Conservation (phyloP, 1,284 basidiomycete genomes). For the Sanghuangporus sanghuang region DNA sequence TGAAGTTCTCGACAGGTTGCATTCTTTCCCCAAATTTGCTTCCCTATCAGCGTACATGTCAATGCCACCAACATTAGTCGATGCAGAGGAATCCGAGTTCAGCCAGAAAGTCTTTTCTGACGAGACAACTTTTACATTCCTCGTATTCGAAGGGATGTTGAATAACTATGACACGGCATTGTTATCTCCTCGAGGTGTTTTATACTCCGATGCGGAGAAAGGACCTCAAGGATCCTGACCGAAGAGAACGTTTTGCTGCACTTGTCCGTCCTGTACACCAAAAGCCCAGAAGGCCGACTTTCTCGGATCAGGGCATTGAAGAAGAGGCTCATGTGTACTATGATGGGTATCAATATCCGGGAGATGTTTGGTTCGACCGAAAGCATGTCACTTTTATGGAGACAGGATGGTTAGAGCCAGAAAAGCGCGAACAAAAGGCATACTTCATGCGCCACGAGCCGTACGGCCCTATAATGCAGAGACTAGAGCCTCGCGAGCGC, state of each 20-base stretch:
- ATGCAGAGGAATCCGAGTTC: slow-evolving; percentile 17
- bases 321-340: slow-evolving; percentile 1
- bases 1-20: slow-evolving; percentile 13
- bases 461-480: slow-evolving; percentile 11
- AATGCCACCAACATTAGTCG: slow-evolving; percentile 1
- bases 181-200: slow-evolving; percentile 11
- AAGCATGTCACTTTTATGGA: slow-evolving; percentile 12
- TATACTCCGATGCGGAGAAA: slow-evolving; percentile 6
- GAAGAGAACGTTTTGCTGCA: neutral
- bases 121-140: slow-evolving; percentile 16
- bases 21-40: slow-evolving; percentile 16
- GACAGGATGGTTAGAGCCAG: slow-evolving; percentile 15
- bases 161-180: slow-evolving; percentile 13
- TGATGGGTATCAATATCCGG: slow-evolving; percentile 5
- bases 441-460: slow-evolving; percentile 17
- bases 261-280: slow-evolving; percentile 1
- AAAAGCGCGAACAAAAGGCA: slow-evolving; percentile 15
- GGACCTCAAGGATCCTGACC: neutral
- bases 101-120: slow-evolving; percentile 17
- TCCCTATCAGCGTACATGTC: slow-evolving; percentile 12
- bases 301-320: slow-evolving; percentile 13
- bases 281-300: neutral
- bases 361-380: slow-evolving; percentile 13
- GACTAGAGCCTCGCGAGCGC: slow-evolving; percentile 13
- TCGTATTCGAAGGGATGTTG: slow-evolving; percentile 16